These are phyloP conservation scores for Pythium periplocum DNA, from an alignment of 352 stramenopile genomes.

Conservation along the genomic window DNA sequence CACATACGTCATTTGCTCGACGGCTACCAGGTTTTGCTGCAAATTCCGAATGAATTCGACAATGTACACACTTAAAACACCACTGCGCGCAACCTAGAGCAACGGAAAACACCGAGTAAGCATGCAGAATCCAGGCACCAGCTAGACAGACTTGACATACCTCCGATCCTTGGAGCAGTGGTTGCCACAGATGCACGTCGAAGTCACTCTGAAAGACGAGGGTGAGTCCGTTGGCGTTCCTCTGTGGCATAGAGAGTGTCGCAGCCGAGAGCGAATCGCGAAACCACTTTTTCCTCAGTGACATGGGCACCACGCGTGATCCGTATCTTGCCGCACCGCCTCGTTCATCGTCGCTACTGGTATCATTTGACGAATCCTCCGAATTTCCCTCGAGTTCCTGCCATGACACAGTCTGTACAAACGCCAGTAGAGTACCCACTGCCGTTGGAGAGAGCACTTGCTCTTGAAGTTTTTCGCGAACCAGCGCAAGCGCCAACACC, in stretches of 20 bases:
- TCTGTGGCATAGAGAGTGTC: neutral
- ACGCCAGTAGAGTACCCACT: conserved; percentile 29
- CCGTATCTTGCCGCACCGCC: no score
- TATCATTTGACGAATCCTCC: conserved; percentile 29
- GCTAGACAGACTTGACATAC: conserved; percentile 15
- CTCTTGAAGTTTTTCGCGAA: conserved; percentile 48
- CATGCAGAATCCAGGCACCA: no score
- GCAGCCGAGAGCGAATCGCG: neutral
- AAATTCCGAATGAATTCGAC: conserved; percentile 65
- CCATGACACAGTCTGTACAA: conserved; percentile 39
- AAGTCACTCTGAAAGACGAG: conserved; percentile 60
- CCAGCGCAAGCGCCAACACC: conserved; percentile 40
- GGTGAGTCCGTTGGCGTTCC: conserved; percentile 39
- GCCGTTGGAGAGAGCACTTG: conserved; percentile 30
- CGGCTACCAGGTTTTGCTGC: conserved; percentile 33
- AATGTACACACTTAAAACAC: conserved; percentile 47
- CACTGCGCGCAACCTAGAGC: conserved; percentile 26
- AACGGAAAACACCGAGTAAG: neutral
- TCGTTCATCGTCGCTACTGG: conserved; percentile 28
- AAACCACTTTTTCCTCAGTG: conserved; percentile 2
- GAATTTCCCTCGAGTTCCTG: conserved; percentile 27
- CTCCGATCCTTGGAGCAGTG: conserved; percentile 30
- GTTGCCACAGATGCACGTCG: conserved; percentile 44
- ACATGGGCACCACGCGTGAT: neutral
- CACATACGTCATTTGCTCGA: conserved; percentile 62